Evolutionary conservation across 2,329 filamentous ascomycete genomes (phyloP).

Genomic region (Pseudogymnoascus sp.): DNA sequence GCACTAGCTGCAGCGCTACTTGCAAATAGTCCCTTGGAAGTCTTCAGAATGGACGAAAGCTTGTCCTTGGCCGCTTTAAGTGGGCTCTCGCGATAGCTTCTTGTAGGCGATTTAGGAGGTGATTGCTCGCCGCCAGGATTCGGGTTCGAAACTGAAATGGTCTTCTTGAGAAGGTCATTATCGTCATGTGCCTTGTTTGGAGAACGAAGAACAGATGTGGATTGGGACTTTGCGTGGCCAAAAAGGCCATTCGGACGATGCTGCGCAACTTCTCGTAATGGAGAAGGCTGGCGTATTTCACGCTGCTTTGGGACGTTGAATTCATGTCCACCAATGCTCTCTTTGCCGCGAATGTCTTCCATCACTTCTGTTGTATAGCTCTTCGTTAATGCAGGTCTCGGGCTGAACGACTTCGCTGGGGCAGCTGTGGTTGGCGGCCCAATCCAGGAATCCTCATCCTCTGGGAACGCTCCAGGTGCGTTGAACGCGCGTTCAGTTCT

Average conservation of each 20-base stretch:
- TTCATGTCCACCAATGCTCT: slow-evolving; percentile 39
- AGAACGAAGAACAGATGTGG: slow-evolving; percentile 49
- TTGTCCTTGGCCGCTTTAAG: slow-evolving; percentile 89
- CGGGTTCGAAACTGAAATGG: slow-evolving; percentile 38
- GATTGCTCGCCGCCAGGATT: slow-evolving; percentile 16
- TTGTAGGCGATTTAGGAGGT: slow-evolving; percentile 44
- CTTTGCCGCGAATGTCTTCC: slow-evolving; percentile 44
- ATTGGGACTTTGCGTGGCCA: slow-evolving; percentile 53
- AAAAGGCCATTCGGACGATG: slow-evolving; percentile 27
- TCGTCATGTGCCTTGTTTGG: slow-evolving; percentile 32
- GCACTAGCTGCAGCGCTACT: slow-evolving; percentile 60
- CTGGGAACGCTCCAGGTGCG: slow-evolving; percentile 53
- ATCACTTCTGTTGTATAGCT: slow-evolving; percentile 53
- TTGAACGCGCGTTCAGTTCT: slow-evolving; percentile 13
- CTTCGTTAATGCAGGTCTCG: slow-evolving; percentile 48
- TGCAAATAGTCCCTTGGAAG: slow-evolving; percentile 75
- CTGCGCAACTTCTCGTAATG: slow-evolving; percentile 22
- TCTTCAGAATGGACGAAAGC: slow-evolving; percentile 82
- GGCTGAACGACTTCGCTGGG: slow-evolving; percentile 31
- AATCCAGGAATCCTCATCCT: slow-evolving; percentile 56
- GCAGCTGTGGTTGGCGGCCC: slow-evolving; percentile 31
- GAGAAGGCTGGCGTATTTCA: slow-evolving; percentile 25
- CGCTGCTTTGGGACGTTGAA: slow-evolving; percentile 37
- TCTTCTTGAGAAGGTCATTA: slow-evolving; percentile 44
- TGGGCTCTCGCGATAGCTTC: slow-evolving; percentile 60